Conservation (phyloP, 2,329 filamentous ascomycete species). For the Fusarium cyanostomum region DNA sequence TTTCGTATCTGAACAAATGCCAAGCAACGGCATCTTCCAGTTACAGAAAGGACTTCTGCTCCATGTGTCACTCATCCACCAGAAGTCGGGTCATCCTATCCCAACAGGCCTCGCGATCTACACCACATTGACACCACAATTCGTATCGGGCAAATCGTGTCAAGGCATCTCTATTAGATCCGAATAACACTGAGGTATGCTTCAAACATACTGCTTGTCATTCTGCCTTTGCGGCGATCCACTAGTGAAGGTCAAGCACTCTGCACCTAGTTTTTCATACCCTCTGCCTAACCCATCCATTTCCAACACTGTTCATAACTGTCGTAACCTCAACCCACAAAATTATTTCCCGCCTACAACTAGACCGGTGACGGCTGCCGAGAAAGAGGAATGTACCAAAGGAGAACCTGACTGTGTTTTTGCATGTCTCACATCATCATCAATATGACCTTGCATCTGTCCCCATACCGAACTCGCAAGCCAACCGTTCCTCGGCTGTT, state of each 20-base stretch:
- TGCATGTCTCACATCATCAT: constrained; percentile 1
- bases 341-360: neutral
- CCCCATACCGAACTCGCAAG: constrained; percentile 2
- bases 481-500: neutral
- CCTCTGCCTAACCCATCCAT: constrained; percentile 11
- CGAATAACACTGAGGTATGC: neutral
- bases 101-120: neutral
- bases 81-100: neutral
- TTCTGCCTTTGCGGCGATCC: constrained; percentile 10
- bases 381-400: constrained; percentile 10
- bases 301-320: constrained; percentile 26
- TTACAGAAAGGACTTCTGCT: neutral
- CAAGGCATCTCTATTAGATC: neutral
- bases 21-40: neutral
- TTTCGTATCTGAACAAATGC: neutral
- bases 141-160: constrained; percentile 4
- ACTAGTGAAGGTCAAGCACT: constrained; percentile 3
- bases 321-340: constrained; percentile 10
- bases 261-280: neutral
- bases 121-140: neutral
- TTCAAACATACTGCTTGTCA: constrained; percentile 8
- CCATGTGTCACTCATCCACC: neutral
- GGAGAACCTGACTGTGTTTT: constrained; percentile 2
- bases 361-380: neutral
- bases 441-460: neutral